Conservation (phyloP, 768 basidiomycete genomes). For the Suillus paluster region DNA sequence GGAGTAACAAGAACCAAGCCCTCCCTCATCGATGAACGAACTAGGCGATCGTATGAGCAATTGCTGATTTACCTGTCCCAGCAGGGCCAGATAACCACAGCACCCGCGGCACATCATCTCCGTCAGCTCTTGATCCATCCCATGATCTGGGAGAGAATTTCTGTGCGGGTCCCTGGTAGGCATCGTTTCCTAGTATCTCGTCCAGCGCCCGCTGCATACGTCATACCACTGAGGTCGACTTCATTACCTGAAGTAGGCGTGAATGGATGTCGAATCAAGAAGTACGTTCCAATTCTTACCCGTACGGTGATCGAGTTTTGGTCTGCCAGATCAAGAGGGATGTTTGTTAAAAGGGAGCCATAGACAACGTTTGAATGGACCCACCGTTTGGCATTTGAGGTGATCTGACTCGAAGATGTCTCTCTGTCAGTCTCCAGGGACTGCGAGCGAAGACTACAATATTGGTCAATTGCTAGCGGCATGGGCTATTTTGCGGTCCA, state of each 20-base stretch:
- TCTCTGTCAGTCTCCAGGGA: too few species aligned
- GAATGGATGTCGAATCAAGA: not conserved
- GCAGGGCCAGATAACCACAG: slow-evolving; percentile 30
- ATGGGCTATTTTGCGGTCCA: too few species aligned
- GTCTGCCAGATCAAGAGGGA: too few species aligned
- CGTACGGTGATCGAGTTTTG: too few species aligned
- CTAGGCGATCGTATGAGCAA: slow-evolving; percentile 13
- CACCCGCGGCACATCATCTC: slow-evolving; percentile 12
- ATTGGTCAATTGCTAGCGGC: too few species aligned
- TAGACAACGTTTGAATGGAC: too few species aligned
- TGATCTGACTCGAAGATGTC: too few species aligned
- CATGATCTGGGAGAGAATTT: slow-evolving; percentile 28
- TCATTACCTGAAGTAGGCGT: not conserved
- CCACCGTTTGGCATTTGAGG: too few species aligned
- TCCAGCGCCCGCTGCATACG: slow-evolving; percentile 6
- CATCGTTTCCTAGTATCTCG: slow-evolving; percentile 17
- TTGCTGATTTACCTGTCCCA: slow-evolving; percentile 28
- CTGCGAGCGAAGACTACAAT: too few species aligned
- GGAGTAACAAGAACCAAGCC: slow-evolving; percentile 17
- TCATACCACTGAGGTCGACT: not conserved
- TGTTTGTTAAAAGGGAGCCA: too few species aligned
- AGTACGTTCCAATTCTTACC: too few species aligned
- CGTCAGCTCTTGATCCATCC: slow-evolving; percentile 25
- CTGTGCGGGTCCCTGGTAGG: slow-evolving; percentile 25
- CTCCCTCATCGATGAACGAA: slow-evolving; percentile 12